Base-by-base conservation (phyloP, 2,329 filamentous ascomycete species). In the Talaromyces verruculosus region DNA sequence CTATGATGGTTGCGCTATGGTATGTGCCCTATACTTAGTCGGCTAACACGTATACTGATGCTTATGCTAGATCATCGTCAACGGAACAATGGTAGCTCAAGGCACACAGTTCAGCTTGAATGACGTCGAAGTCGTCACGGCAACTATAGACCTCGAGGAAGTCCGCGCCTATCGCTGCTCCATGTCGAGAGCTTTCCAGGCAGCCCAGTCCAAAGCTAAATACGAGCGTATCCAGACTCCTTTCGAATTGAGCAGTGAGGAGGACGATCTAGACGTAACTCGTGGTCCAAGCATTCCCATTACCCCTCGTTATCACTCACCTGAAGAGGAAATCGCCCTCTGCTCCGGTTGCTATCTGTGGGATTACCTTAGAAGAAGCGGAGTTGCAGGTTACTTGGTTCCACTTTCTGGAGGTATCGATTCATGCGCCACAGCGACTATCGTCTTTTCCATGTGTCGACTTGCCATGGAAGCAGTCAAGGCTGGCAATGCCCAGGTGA, bases 61-160 rank as follows among this genome's bases (percentile, higher is more conserved):
- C 15, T 37, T 33, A 57, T n/a, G 5, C n/a, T 47, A 64, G 64
- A 87, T 90, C 65, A 78, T 88, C n/a, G 77, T 84, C 65, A 87
- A 85, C 68, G 88, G 87, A 6, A 68, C 71, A 53, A 67, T 73
- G 17, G 66, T 76, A 33, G 71, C 72, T 17, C 73, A 74, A 66
- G 71, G 72, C 0, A 67, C 68, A 17, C 73, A 75, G 51, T 75
- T 75, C 65, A 67, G 68, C 47, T 61, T 68, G 47, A 68, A 83
- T 41, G 84, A 87, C 47, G 87, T 90, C 17, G 87, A 90, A 68
- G 86, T 90, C 6, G 76, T 88, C 8, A 84, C 82, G 5, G 88
- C 88, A 1, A 89, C 87, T 0, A 80, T 90, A 5, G 87, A 90
- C 69, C 77, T 90, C 0, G 90, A 93, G 69, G 87, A 91, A 70